Base-by-base conservation (phyloP, 192 early-diverging fungal genomes). In the Dissophora ornata region DNA sequence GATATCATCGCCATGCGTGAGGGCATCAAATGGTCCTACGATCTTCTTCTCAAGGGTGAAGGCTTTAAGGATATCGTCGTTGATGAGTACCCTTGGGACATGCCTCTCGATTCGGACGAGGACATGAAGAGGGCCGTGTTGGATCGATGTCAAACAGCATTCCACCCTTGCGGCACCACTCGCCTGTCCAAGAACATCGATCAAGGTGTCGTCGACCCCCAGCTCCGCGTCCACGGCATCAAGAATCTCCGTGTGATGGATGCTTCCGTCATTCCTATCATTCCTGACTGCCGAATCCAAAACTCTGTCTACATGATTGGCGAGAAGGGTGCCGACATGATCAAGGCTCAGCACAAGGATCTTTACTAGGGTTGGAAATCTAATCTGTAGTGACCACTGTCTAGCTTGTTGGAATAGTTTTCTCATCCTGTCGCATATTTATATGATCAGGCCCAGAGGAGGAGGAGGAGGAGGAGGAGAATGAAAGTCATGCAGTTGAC, bases 241-340 rank as follows among this genome's bases (percentile, higher is more conserved):
- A 46, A 41, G 3, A 66, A 61, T 26, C 53, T 79, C 28, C 59
- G 67, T 22, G 57, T 79, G n/a, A 63, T 69, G 8, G 75, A 79
- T 69, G 67, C 67, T 36, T 69, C 67, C 19, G 54, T 79, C 15
- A 59, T 69, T 7, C 75, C 67, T 58, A 34, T 60, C 48, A 57
- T 33, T 21, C 56, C 56, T 64, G 40, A 46, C 24, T 45, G 49
- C 13, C 49, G 65, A 32, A 26, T 60, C 47, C 46, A 60, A 47
- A 57, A 63, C 44, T 25, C 48, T 21, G 22, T 57, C 55, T 66
- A 65, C 42, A 64, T 49, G 47, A 46, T 58, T 29, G 71, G 53
- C 28, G 71, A 75, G 57, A 75, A 75, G 30, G 71, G 57, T 19
- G 63, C 71, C n/a, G 71, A 75, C 44, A 53, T 75, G 57, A 61